Evolutionary conservation across 148 eudicot species (phyloP).

Genomic region (Drosera capensis): DNA sequence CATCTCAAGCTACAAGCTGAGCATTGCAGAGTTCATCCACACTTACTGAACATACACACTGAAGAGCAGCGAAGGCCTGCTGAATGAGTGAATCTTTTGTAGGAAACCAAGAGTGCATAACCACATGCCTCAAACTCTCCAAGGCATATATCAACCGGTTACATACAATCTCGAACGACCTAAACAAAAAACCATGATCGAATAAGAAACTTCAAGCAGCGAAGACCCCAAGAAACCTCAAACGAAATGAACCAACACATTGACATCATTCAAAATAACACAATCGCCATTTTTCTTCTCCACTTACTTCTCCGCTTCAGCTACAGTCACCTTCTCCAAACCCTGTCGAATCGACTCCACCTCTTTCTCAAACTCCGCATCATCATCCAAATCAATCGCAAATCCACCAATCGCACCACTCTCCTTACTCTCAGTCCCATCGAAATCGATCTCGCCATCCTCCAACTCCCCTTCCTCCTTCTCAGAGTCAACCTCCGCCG

Average conservation of each 20-base stretch:
- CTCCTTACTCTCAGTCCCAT: background rate
- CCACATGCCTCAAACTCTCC: constrained; percentile 34
- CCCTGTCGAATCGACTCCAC: constrained; percentile 26
- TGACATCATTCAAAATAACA: background rate
- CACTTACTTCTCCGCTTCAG: constrained; percentile 1
- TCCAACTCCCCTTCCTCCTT: constrained; percentile 5
- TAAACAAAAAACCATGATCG: constrained; percentile 3
- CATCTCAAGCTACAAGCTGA: background rate
- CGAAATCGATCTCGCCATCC: constrained; percentile 6
- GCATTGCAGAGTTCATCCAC: background rate
- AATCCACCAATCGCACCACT: background rate
- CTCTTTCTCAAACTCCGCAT: constrained; percentile 27
- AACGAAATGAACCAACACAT: background rate
- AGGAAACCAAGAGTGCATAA: constrained; percentile 29
- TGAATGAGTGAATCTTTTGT: constrained; percentile 42
- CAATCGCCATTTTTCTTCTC: background rate
- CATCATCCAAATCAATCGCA: background rate
- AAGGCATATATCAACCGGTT: constrained; percentile 30
- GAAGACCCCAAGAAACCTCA: background rate
- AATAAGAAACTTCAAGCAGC: background rate
- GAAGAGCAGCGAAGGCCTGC: constrained; percentile 41
- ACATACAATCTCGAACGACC: constrained; percentile 53
- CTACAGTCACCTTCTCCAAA: constrained; percentile 2
- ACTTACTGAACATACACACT: constrained; percentile 51
- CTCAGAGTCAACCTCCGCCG: background rate